Evolutionary conservation across 2,329 filamentous ascomycete genomes (phyloP).

Genomic region (Mycosphaerella sp.): DNA sequence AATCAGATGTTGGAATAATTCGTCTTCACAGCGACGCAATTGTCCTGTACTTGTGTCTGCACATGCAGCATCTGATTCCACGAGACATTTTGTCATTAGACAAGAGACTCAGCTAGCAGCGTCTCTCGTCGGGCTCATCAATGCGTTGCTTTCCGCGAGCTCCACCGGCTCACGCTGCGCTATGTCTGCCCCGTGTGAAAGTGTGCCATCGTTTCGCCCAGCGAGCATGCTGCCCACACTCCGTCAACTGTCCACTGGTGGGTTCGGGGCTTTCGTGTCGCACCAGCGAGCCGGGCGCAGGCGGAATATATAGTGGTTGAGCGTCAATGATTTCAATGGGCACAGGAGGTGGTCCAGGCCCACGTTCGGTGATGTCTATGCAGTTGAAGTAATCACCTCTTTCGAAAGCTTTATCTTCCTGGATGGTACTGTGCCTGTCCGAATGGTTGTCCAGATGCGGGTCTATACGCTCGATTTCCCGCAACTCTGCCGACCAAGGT

Average conservation of each 20-base stretch:
- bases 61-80: too few species aligned
- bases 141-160: too few species aligned
- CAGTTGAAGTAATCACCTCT: slow-evolving; percentile 3
- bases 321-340: slow-evolving; percentile 7
- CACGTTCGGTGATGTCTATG: not conserved
- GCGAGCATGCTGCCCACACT: not conserved
- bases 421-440: not conserved
- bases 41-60: too few species aligned
- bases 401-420: slow-evolving; percentile 1
- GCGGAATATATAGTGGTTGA: not conserved
- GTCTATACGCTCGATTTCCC: slow-evolving; percentile 6
- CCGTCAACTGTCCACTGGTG: not conserved
- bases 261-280: not conserved
- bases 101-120: too few species aligned
- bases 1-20: too few species aligned
- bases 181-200: not conserved
- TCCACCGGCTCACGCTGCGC: not conserved
- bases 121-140: too few species aligned
- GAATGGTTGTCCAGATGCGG: not conserved
- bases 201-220: not conserved
- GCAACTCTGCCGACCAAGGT: not conserved
- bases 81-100: not conserved
- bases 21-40: too few species aligned
- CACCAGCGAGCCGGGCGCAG: not conserved
- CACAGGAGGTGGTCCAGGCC: not conserved